Conservation (phyloP, 306 rosid genomes). For the Castanea sativa region DNA sequence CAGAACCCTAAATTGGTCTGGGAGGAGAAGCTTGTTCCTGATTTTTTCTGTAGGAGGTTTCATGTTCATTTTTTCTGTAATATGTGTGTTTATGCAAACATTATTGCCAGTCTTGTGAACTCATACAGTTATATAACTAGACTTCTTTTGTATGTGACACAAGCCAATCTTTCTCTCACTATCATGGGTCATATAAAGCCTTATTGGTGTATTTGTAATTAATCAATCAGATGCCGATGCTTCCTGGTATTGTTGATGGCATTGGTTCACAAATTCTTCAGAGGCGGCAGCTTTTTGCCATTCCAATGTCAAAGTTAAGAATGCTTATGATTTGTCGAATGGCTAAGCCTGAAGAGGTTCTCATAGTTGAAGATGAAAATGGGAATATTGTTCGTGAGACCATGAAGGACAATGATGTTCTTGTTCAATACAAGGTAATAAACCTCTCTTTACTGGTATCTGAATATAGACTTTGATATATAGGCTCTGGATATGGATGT, state of each 20-base stretch:
- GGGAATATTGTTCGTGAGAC: slow-evolving; percentile 99
- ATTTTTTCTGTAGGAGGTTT: not conserved
- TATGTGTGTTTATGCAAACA: not conserved
- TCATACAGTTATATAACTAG: not conserved
- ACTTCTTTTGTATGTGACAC: not conserved
- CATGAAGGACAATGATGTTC: slow-evolving; percentile 98
- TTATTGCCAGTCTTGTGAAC: too few species aligned
- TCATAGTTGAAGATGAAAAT: slow-evolving; percentile 96
- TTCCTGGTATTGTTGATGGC: slow-evolving; percentile 87
- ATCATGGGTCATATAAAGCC: not conserved
- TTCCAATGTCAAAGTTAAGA: slow-evolving; percentile 90
- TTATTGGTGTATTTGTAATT: slow-evolving; percentile 7
- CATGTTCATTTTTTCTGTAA: not conserved
- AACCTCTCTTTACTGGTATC: not conserved
- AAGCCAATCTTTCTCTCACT: not conserved
- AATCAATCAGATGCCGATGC: slow-evolving; percentile 56
- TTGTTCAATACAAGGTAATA: slow-evolving; percentile 93
- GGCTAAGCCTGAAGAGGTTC: slow-evolving; percentile 99
- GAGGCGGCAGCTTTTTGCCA: slow-evolving; percentile 84
- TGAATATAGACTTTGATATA: not conserved
- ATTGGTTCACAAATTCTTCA: slow-evolving; percentile 70
- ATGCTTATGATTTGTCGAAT: slow-evolving; percentile 96
- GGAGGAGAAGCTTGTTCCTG: not conserved
- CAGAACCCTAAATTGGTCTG: too few species aligned
- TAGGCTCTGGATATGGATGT: not conserved